These are phyloP conservation scores for Phanerochaete carnosa DNA, from an alignment of 768 basidiomycete species.

Conservation along the genomic window DNA sequence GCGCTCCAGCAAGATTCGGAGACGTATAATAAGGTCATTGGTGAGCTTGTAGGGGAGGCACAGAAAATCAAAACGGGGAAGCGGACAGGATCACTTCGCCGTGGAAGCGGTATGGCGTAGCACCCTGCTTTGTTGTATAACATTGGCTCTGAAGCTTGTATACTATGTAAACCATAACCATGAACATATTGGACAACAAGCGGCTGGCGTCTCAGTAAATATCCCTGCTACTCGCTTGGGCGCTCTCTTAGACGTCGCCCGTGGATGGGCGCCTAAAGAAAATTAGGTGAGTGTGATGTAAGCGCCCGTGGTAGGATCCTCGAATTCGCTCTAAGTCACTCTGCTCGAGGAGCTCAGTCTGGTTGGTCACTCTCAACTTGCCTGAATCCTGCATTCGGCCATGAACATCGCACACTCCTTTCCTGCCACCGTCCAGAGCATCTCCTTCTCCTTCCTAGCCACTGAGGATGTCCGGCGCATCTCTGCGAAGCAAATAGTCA, in stretches of 20 bases:
- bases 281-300: background rate
- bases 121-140: background rate
- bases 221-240: no score
- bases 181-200: background rate
- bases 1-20: conserved; percentile 84
- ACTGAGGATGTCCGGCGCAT: conserved; percentile 86
- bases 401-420: conserved; percentile 94
- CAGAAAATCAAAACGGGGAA: conserved; percentile 77
- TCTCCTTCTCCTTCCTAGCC: conserved; percentile 92
- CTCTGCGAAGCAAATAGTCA: conserved; percentile 97
- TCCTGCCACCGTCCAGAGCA: conserved; percentile 76
- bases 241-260: background rate
- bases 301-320: background rate
- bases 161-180: background rate
- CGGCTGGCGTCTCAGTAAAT: background rate
- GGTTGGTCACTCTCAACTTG: background rate
- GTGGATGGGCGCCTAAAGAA: background rate
- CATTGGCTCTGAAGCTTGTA: background rate
- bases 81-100: conserved; percentile 14
- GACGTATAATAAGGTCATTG: conserved; percentile 88
- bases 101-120: conserved; percentile 32
- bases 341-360: background rate
- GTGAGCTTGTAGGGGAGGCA: conserved; percentile 88
- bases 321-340: background rate
- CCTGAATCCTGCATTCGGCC: background rate